A percentile compares a stretch with the other conserved stretches of the same genome.
These are phyloP conservation scores for Lachancea lanzarotensis DNA, from an alignment of 805 yeast genomes.

Conservation along the genomic window DNA sequence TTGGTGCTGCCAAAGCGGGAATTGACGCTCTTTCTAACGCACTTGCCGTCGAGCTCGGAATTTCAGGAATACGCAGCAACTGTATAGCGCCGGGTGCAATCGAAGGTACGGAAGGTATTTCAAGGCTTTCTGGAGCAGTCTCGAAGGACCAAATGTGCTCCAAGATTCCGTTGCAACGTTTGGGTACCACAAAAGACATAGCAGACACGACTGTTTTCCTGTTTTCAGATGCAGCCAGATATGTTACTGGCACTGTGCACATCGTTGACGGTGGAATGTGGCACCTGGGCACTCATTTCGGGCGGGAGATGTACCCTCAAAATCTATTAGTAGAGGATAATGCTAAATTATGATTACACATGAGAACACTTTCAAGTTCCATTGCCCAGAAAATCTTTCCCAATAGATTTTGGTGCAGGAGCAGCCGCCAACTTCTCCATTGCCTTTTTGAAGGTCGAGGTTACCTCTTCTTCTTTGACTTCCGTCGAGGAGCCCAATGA, in stretches of 20 bases:
- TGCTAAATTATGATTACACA: conserved; percentile 32
- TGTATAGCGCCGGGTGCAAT: conserved; percentile 91
- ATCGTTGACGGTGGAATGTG: conserved; percentile 91
- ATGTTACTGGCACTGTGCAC: conserved; percentile 67
- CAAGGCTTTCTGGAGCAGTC: conserved; percentile 47
- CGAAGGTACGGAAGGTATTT: conserved; percentile 78
- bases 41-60: conserved; percentile 87
- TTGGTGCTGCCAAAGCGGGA: conserved; percentile 94
- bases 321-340: conserved; percentile 30
- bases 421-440: conserved; percentile 16
- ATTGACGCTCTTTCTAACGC: conserved; percentile 81
- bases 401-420: conserved; percentile 15
- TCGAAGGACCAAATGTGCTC: conserved; percentile 36
- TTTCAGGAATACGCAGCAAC: conserved; percentile 76
- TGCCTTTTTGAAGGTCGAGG: conserved; percentile 13
- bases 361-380: not conserved
- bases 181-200: conserved; percentile 69
- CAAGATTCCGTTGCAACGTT: conserved; percentile 51
- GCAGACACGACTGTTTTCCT: conserved; percentile 82
- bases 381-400: conserved; percentile 10
- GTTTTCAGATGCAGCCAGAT: conserved; percentile 76
- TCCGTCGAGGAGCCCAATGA: conserved; percentile 11
- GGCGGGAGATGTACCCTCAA: conserved; percentile 41
- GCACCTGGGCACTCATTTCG: conserved; percentile 56
- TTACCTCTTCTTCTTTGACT: conserved; percentile 15